Conservation (phyloP, 768 basidiomycete species). For the Kwoniella sp. region DNA sequence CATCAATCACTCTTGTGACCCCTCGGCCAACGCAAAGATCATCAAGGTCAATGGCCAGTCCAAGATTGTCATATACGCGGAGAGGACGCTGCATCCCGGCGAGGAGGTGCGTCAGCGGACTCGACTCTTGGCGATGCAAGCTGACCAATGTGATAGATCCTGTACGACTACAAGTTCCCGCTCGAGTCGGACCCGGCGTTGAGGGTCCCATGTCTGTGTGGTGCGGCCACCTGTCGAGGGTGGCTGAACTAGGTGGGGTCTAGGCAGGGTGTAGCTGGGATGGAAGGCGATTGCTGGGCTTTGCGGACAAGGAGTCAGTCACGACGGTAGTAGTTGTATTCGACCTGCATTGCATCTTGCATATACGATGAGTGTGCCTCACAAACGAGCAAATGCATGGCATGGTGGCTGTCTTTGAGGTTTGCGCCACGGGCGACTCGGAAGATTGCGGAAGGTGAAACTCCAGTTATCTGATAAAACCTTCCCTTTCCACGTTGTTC, state of each 20-base stretch:
- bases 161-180: conserved; percentile 94
- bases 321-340: too few species aligned
- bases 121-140: neutral
- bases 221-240: conserved; percentile 63
- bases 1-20: conserved; percentile 98
- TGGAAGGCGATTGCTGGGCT: too few species aligned
- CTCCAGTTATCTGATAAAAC: too few species aligned
- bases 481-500: too few species aligned
- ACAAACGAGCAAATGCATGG: too few species aligned
- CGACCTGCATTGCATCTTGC: too few species aligned
- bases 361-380: too few species aligned
- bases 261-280: too few species aligned
- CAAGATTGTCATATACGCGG: conserved; percentile 96
- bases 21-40: conserved; percentile 58
- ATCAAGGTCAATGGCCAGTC: conserved; percentile 55
- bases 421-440: too few species aligned
- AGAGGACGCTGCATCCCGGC: conserved; percentile 89
- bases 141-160: conserved; percentile 12
- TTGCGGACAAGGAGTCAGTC: too few species aligned
- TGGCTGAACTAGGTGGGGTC: conserved; percentile 80
- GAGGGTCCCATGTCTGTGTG: conserved; percentile 41
- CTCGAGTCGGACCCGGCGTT: conserved; percentile 80
- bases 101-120: conserved; percentile 84
- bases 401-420: too few species aligned
- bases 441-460: too few species aligned